A percentile compares a stretch with the other conserved stretches of the same genome.
Conservation (phyloP, 306 rosid species). For the Citrullus amarus region DNA sequence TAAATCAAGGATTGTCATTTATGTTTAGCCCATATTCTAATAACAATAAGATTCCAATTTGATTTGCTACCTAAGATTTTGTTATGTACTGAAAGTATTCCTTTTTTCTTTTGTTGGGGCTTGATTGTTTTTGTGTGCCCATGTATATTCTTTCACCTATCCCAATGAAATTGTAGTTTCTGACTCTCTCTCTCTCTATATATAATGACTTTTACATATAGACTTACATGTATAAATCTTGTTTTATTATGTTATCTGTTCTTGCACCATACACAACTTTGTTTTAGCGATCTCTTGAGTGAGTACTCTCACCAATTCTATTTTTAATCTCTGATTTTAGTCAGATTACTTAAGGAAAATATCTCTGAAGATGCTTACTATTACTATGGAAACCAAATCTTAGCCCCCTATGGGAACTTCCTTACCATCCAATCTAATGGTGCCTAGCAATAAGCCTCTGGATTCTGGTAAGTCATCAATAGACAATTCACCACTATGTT, state of each 20-base stretch:
- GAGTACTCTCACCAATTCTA: not conserved
- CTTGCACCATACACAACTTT: not conserved
- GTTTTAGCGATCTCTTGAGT: not conserved
- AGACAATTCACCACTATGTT: not conserved
- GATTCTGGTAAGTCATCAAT: slow-evolving; percentile 39
- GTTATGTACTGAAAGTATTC: not conserved
- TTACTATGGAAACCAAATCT: slow-evolving; percentile 56
- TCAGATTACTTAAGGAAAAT: slow-evolving; percentile 27
- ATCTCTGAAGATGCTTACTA: slow-evolving; percentile 30
- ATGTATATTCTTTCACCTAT: no score
- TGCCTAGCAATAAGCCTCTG: slow-evolving; percentile 38
- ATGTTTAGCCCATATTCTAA: not conserved
- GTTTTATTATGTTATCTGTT: not conserved
- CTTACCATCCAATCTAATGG: slow-evolving; percentile 31
- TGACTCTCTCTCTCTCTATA: no score
- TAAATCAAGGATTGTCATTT: not conserved
- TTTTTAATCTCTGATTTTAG: slow-evolving; percentile 1
- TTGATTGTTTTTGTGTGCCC: no score
- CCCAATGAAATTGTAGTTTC: no score
- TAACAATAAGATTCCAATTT: not conserved
- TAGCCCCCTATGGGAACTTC: slow-evolving; percentile 25
- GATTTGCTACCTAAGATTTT: not conserved
- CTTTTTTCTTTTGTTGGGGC: no score
- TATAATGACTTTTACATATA: no score
- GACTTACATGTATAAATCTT: not conserved